phyloP scores from a whole-genome alignment of 805 yeast species.

The Metschnikowia borealis region DNA sequence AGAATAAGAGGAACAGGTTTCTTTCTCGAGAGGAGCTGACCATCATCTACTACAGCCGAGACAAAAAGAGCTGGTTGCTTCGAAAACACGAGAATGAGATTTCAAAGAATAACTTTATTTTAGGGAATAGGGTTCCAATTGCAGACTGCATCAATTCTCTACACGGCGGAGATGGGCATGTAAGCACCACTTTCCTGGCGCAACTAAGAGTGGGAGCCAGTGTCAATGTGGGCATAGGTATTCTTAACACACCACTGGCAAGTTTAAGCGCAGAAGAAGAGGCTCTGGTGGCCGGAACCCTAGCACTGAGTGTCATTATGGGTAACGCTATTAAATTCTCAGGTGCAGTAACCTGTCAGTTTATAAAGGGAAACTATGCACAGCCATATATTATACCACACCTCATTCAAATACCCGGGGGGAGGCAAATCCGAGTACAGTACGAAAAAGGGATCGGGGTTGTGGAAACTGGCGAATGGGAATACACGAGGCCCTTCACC shows the following conservation, averaged over 20 bases:
- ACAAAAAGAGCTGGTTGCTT: constrained; percentile 7
- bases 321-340: constrained; percentile 10
- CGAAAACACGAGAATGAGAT: constrained; percentile 1
- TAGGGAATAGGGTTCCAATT: constrained; percentile 8
- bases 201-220: constrained; percentile 6
- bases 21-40: constrained; percentile 7
- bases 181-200: constrained; percentile 8
- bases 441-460: constrained; percentile 6
- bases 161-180: constrained; percentile 10
- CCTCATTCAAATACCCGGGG: constrained; percentile 12
- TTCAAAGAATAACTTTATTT: background rate
- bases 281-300: constrained; percentile 5
- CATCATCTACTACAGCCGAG: constrained; percentile 5
- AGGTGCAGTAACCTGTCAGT: constrained; percentile 13
- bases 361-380: constrained; percentile 10
- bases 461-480: constrained; percentile 9
- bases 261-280: background rate
- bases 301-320: constrained; percentile 5
- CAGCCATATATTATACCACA: constrained; percentile 16
- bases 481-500: constrained; percentile 9
- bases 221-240: background rate
- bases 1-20: background rate
- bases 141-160: constrained; percentile 12
- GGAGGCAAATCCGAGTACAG: constrained; percentile 4
- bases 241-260: background rate